Percentiles rank a stretch among this genome's conserved stretches.
Conservation (phyloP, 2,329 filamentous ascomycete genomes). For the Fusarium pininemorale region DNA sequence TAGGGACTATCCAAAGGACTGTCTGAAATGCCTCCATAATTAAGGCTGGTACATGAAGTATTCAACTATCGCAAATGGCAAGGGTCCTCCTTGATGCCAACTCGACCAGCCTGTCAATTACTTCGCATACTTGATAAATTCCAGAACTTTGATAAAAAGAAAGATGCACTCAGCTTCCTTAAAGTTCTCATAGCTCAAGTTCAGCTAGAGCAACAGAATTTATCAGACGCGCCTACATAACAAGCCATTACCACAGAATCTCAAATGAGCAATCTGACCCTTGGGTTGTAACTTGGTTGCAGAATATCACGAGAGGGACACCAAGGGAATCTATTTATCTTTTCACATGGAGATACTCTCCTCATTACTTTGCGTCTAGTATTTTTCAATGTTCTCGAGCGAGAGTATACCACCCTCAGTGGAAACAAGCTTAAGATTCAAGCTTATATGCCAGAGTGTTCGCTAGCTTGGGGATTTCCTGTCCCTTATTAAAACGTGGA, state of each 20-base stretch:
- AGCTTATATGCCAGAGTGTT: neutral
- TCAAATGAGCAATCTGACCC: neutral
- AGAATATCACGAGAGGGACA: neutral
- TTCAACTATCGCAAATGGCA: too few species aligned
- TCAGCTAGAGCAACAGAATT: neutral
- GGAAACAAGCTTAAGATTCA: neutral
- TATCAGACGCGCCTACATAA: rapidly evolving
- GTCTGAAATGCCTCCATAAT: neutral
- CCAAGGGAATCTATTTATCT: neutral
- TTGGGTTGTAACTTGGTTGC: neutral
- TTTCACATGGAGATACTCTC: neutral
- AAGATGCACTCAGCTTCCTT: too few species aligned
- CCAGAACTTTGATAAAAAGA: too few species aligned
- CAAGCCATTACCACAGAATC: neutral
- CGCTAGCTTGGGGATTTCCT: neutral
- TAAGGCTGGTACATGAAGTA: neutral
- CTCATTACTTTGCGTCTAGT: rapidly evolving
- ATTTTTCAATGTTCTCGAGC: neutral
- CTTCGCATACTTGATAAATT: neutral
- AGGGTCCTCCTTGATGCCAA: neutral
- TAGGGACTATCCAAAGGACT: neutral
- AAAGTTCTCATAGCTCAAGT: neutral
- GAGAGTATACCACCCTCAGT: rapidly evolving
- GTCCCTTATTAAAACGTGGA: rapidly evolving
- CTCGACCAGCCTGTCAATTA: neutral